A percentile compares a stretch with the other conserved stretches of the same genome.
These are phyloP conservation scores for Scopulariopsis brevicaulis DNA, from an alignment of 2,329 filamentous ascomycete genomes.

Conservation along the genomic window DNA sequence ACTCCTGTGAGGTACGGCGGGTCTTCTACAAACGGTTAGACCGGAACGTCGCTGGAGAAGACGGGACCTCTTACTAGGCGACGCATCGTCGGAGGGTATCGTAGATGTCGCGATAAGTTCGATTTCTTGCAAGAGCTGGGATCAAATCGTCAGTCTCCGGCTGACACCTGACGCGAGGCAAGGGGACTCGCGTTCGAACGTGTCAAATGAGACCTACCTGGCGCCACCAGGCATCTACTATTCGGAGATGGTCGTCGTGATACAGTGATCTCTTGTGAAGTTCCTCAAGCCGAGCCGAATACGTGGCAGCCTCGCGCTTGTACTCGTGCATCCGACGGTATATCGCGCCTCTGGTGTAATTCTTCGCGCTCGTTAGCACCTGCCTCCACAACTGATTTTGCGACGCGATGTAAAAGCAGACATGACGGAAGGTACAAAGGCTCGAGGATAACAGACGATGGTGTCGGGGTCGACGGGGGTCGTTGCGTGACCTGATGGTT, in stretches of 20 bases:
- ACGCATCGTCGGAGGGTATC: slow-evolving; percentile 21
- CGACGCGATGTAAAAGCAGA: not conserved
- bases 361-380: slow-evolving; percentile 31
- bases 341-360: slow-evolving; percentile 92
- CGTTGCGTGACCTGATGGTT: not conserved
- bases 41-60: not conserved
- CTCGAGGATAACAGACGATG: not conserved
- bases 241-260: slow-evolving; percentile 86
- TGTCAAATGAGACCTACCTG: slow-evolving; percentile 53
- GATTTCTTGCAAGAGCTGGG: slow-evolving; percentile 53
- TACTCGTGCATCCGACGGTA: slow-evolving; percentile 97
- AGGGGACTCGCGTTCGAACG: not conserved
- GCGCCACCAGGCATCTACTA: slow-evolving; percentile 87
- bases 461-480: not conserved
- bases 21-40: slow-evolving; percentile 21
- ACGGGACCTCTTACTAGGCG: not conserved
- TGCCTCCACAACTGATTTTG: not conserved
- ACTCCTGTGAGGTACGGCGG: slow-evolving; percentile 45
- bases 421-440: not conserved
- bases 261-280: slow-evolving; percentile 66
- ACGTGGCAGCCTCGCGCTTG: slow-evolving; percentile 74
- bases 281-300: slow-evolving; percentile 73
- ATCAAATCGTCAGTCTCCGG: not conserved
- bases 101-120: slow-evolving; percentile 43
- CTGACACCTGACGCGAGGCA: not conserved